Conservation (phyloP, 75 land plant genomes). For the Chamaecyparis obtusa region DNA sequence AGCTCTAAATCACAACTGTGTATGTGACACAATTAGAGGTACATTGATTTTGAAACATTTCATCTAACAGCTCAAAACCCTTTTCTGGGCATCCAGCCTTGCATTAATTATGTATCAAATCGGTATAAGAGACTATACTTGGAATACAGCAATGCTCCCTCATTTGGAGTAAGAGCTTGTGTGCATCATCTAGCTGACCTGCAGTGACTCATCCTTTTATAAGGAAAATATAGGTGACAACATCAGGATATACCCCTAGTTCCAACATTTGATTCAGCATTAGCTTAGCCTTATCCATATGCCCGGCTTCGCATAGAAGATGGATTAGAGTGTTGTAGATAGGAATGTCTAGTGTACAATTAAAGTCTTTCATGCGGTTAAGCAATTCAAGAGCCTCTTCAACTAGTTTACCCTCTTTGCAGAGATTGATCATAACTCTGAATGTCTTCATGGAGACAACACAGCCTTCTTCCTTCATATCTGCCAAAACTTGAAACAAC, state of each 20-base stretch:
- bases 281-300: slow-evolving; percentile 18
- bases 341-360: too few relatives aligned
- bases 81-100: too few relatives aligned
- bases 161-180: slow-evolving; percentile 59
- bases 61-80: too few relatives aligned
- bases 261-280: slow-evolving; percentile 50
- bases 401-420: slow-evolving; percentile 38
- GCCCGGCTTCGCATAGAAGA: slow-evolving; percentile 27
- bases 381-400: slow-evolving; percentile 38
- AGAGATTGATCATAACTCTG: too few relatives aligned
- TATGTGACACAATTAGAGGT: slow-evolving; percentile 69
- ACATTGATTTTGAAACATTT: slow-evolving; percentile 39
- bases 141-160: slow-evolving; percentile 46
- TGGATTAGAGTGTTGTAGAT: slow-evolving; percentile 49
- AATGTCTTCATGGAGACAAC: slow-evolving; percentile 30
- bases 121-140: too few relatives aligned
- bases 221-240: slow-evolving; percentile 56
- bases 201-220: too few relatives aligned
- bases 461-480: slow-evolving; percentile 22
- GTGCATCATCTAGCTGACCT: slow-evolving; percentile 49
- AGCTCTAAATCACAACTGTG: slow-evolving; percentile 68
- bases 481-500: slow-evolving; percentile 23
- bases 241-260: slow-evolving; percentile 43
- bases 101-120: too few relatives aligned
- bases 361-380: slow-evolving; percentile 29